Evolutionary conservation across 768 basidiomycete species (phyloP).

Genomic region (Pleurotus ostreatus): DNA sequence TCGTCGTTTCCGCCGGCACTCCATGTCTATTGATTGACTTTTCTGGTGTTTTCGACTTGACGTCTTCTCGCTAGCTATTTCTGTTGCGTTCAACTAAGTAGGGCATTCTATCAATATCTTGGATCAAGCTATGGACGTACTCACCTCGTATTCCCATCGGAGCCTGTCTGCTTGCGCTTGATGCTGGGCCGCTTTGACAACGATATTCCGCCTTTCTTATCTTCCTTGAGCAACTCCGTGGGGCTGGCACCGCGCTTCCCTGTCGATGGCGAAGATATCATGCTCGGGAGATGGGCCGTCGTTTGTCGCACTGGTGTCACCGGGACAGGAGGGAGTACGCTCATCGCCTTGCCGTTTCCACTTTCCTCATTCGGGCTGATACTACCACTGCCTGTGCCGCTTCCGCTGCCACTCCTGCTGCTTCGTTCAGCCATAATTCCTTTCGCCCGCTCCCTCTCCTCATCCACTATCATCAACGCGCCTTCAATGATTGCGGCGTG

Average conservation of each 20-base stretch:
- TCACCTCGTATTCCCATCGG: slow-evolving; percentile 3
- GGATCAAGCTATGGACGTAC: too few species aligned
- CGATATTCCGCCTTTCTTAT: slow-evolving; percentile 49
- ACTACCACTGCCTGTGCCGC: slow-evolving; percentile 6
- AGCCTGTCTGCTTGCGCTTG: slow-evolving; percentile 36
- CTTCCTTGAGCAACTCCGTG: slow-evolving; percentile 63
- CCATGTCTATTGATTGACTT: neutral
- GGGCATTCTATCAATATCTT: too few species aligned
- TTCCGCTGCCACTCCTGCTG: slow-evolving; percentile 13
- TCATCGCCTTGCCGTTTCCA: neutral
- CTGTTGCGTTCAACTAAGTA: too few species aligned
- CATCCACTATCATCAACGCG: slow-evolving; percentile 70
- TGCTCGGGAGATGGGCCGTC: neutral
- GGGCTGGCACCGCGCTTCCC: slow-evolving; percentile 71
- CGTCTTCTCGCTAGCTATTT: neutral
- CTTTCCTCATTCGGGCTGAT: slow-evolving; percentile 7
- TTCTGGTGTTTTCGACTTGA: neutral
- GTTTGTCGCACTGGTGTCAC: slow-evolving; percentile 1
- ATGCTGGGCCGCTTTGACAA: slow-evolving; percentile 67
- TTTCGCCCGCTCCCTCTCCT: slow-evolving; percentile 44
- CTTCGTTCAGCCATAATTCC: slow-evolving; percentile 13
- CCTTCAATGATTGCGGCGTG: slow-evolving; percentile 85
- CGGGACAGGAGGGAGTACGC: slow-evolving; percentile 1
- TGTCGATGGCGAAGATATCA: slow-evolving; percentile 30
- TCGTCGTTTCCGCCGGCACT: neutral